Base-by-base conservation (phyloP, 2,329 filamentous ascomycete species). In the Myriosclerotinia scirpicola region DNA sequence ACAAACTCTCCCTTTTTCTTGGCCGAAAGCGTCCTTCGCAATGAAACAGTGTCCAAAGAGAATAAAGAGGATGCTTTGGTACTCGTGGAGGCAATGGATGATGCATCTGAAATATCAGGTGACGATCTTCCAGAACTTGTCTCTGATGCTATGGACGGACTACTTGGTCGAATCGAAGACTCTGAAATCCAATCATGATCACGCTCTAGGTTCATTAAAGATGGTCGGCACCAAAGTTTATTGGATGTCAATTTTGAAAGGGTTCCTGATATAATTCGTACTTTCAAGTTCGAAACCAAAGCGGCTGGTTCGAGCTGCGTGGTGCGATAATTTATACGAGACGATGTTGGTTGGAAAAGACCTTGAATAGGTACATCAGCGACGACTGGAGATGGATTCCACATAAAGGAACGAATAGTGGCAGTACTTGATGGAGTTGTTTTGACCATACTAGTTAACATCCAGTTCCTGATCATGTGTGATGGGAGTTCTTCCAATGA, bases 151-250 rank as follows among this genome's bases (percentile, higher is more conserved):
- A 74, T 59, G 20, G 72, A 74, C 15, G 75, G 75, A 65, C 74
- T 76, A 17, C 64, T 67, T 42, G 73, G 71, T 67, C 74, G 69
- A 12, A 73, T 67, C 14, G 75, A 74, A 9, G 75, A 76, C 56
- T 76, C 75, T 15, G 75, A 73, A n/a, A 77, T 73, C 75, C 75
- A 77, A 53, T 77, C 64, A 59, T 65, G 73, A 46, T 74, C 73
- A 38, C 54, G 52, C 6, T 22, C 17, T 8, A 55, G n/a, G 56
- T 67, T 44, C 11, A 63, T 44, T n/a, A 71, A 30, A 48, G 64
- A 63, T 8, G 67, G 26, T 15, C 55, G 56, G 52, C 64, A 69
- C 75, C 75, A 77, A 11, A 77, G 71, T 48, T 69, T 68, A 15
- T 44, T 69, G 0, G 75, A 75, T 8, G 55, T 63, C n/a, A 76